Base-by-base conservation (phyloP, 768 basidiomycete genomes). In the Thelephora ganbajun region DNA sequence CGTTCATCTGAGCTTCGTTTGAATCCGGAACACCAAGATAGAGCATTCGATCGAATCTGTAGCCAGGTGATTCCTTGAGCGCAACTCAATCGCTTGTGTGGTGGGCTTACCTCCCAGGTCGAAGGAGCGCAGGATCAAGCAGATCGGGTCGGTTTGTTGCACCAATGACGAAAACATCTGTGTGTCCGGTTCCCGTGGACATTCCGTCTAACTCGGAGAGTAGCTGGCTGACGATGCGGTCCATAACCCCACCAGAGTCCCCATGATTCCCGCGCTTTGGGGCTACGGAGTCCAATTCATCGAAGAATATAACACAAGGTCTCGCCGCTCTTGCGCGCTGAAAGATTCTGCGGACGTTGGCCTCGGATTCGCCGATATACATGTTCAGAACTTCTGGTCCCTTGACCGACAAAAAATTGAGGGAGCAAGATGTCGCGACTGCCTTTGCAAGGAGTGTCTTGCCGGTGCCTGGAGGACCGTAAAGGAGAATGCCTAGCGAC, bases 301-400 rank as follows among this genome's bases (percentile, higher is more conserved):
- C 93, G 63, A 97, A 96, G 63, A 97, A 97, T 44, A 97, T 86
- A 42, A 96, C 84, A 62, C 93, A 97, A 6, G 93, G 93, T 46
- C 79, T 80, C 1, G 93, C 93, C 65, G 93, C 91, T 46, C 88
- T 68, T 22, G 93, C 93, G 11, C 79, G 77, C 59, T 93, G 88
- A 62, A 97, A 97, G 1, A 97, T 80, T 13, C 82, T 72, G 12
- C 96, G 77, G 35, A 99, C 93, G 63, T 98, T 99, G 51, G 97
- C 96, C 63, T 97, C 93, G 11, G 90, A 93, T 64, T 96, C 93
- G 50, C 93, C 93, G 56, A 97, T 94, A 64, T 94, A 97, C 93
- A 97, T 97, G 65, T 94, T 94, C 45, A 96, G 75, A 34, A 97
- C 66, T 58, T 97, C 93, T 2, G 93, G 93, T 0, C 93, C 93